Evolutionary conservation across 352 stramenopile genomes (phyloP), one percentile per base, ranked within the genome.

Genomic region (Phytopythium chamaehyphon): DNA sequence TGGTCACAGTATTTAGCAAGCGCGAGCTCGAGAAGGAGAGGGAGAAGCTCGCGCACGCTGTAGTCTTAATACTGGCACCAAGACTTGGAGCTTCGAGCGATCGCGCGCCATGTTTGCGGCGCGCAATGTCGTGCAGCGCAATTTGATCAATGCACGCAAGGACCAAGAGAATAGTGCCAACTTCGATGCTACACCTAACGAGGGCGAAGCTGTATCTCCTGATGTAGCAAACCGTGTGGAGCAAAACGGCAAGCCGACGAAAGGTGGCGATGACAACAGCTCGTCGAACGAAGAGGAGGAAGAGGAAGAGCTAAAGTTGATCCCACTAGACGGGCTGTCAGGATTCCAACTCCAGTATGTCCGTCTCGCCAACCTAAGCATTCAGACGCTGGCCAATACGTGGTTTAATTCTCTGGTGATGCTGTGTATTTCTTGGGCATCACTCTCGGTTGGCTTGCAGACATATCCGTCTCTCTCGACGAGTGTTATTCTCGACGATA

Each of bases 371-470:
- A 90, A 90, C 52, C 4, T 59, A 9, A 56, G 55, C 15, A 81
- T 83, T 24, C 38, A 26, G 3, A 71, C 67, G n/a, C 66, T 90
- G 7, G 64, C 66, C 53, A 71, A 73, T 22, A 63, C 61, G 38
- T 86, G 62, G 54, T 88, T 90, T 46, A 86, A 84, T 38, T 86
- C 79, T 18, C 10, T 67, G 5, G 79, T 90, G 22, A 85, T 90
- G 71, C 50, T 90, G 15, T 87, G 67, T 55, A 92, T 91, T 31
- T 87, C 78, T 2, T 88, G 81, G 74, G 83, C 84, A 9, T 87
- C 78, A 24, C 66, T 93, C 9, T 88, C 86, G 0, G 83, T 95
- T 15, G 85, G 85, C 0, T 52, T 95, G 0, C 83, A 94, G 51
- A 95, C 82, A 26, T 93, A 94, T 43, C 59, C 76, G 5, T 40